Evolutionary conservation across 441 rosid species (phyloP).

Genomic region (Isatis lusitanica): DNA sequence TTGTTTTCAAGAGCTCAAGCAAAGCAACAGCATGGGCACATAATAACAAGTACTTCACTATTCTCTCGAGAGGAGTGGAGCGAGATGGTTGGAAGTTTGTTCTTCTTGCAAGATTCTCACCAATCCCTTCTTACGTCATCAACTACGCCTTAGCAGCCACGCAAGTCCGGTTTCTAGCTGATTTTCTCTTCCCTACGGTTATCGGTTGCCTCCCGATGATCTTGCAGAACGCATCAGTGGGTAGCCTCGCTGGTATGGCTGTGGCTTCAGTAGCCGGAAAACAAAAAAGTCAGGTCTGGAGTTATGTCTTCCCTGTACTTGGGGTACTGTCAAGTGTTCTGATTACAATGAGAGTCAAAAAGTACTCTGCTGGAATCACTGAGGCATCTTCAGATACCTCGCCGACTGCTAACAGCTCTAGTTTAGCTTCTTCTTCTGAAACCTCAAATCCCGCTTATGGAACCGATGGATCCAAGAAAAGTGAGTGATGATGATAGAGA

Average conservation of each 20-base stretch:
- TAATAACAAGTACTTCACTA: slow-evolving; percentile 65
- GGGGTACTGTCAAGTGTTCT: slow-evolving; percentile 79
- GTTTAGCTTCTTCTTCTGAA: slow-evolving; percentile 35
- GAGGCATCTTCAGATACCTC: slow-evolving; percentile 38
- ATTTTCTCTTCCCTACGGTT: slow-evolving; percentile 80
- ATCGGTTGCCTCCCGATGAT: slow-evolving; percentile 89
- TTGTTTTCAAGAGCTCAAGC: slow-evolving; percentile 68
- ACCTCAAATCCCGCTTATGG: slow-evolving; percentile 23
- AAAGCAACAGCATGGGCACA: slow-evolving; percentile 71
- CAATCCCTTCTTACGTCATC: slow-evolving; percentile 80
- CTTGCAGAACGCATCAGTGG: slow-evolving; percentile 87
- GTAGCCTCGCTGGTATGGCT: slow-evolving; percentile 96
- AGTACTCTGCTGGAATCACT: slow-evolving; percentile 57
- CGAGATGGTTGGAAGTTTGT: slow-evolving; percentile 92
- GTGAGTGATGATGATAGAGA: slow-evolving; percentile 28
- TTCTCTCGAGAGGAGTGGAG: slow-evolving; percentile 83
- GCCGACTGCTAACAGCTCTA: slow-evolving; percentile 23
- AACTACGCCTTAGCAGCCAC: slow-evolving; percentile 94
- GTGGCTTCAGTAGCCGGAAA: slow-evolving; percentile 69
- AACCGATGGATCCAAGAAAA: slow-evolving; percentile 38
- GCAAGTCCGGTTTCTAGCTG: slow-evolving; percentile 64
- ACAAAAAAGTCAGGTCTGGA: slow-evolving; percentile 59
- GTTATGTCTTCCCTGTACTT: slow-evolving; percentile 71
- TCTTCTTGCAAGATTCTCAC: slow-evolving; percentile 97
- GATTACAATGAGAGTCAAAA: slow-evolving; percentile 71